Evolutionary conservation across 1,284 basidiomycete species (phyloP).

Genomic region (Irpex lacteus): DNA sequence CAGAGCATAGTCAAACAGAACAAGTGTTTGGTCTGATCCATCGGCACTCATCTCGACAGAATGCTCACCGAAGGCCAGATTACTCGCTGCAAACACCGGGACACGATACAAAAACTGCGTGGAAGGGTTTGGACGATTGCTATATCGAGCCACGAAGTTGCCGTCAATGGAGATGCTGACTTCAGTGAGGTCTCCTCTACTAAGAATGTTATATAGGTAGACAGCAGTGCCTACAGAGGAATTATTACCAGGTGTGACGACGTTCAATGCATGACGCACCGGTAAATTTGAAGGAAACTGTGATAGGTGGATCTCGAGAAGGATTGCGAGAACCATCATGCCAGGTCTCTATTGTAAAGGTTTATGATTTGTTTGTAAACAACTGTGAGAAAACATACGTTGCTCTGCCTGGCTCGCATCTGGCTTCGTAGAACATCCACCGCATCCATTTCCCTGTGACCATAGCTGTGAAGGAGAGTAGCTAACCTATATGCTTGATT

Average conservation of each 20-base stretch:
- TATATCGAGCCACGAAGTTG: background rate
- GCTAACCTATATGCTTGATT: background rate
- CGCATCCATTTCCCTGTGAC: conserved; percentile 2
- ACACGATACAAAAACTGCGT: conserved; percentile 4
- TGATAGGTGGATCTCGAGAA: background rate
- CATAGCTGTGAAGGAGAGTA: background rate
- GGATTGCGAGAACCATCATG: conserved; percentile 6
- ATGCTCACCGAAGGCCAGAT: conserved; percentile 8
- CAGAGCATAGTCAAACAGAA: conserved; percentile 11
- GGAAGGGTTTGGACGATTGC: background rate
- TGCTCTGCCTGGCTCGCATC: background rate
- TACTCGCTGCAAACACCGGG: conserved; percentile 3
- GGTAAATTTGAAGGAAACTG: conserved; percentile 6
- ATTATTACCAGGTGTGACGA: background rate
- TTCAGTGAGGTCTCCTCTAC: background rate
- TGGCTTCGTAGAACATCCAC: background rate
- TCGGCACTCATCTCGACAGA: conserved; percentile 1
- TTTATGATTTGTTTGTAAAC: background rate
- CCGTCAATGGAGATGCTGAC: conserved; percentile 10
- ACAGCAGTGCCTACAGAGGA: conserved; percentile 2
- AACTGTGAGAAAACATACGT: background rate
- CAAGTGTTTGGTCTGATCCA: conserved; percentile 1
- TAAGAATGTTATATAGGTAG: conserved; percentile 6
- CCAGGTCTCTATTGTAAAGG: conserved; percentile 3
- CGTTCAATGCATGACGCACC: background rate